Evolutionary conservation across 352 stramenopile genomes (phyloP), one percentile per base, ranked within the genome.

Genomic region (Globisporangium iwayamae): DNA sequence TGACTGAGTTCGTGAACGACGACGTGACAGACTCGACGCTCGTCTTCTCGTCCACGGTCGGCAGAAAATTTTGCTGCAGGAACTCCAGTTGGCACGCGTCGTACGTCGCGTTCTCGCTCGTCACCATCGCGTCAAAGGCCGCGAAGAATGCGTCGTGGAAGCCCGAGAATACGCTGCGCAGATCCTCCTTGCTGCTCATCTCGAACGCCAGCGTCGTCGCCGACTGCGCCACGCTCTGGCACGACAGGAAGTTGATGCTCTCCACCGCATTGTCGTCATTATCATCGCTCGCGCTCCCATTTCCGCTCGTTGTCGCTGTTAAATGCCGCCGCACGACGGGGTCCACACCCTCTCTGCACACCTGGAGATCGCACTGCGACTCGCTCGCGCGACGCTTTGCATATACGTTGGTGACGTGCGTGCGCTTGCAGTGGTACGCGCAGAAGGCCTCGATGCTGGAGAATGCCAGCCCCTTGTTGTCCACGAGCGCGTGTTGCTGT

Each of bases 11-110:
- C 16, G 62, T 65, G 50, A 65, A 63, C 34, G 45, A 51, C 16
- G 62, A 48, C 2, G 62, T 46, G 18, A 65, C 38, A 25, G 64
- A 45, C 30, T 79, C 61, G 20, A 61, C 65, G 52, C 66, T 71
- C 16, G 78, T 58, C 25, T 78, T 64, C 30, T 80, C 67, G 14
- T 74, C 51, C 8, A 78, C 66, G 2, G 59, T 75, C 2, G 78
- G 72, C 22, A 90, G 66, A 39, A 89, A 58, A 65, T 87, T 76
- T 20, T 87, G 62, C 62, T 90, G 83, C 22, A 91, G 32, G 59
- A 86, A 88, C 22, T 83, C 74, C 30, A 93, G 52, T 52, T 90
- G 76, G 30, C 83, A 93, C 20, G 79, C 83, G 34, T 90, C 80
- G 39, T 71, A 64, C 18, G 65, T 85, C 22, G 85, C 69, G 68